Evolutionary conservation across 2,329 filamentous ascomycete species (phyloP).

Genomic region (Magnaporthiopsis incrustans): DNA sequence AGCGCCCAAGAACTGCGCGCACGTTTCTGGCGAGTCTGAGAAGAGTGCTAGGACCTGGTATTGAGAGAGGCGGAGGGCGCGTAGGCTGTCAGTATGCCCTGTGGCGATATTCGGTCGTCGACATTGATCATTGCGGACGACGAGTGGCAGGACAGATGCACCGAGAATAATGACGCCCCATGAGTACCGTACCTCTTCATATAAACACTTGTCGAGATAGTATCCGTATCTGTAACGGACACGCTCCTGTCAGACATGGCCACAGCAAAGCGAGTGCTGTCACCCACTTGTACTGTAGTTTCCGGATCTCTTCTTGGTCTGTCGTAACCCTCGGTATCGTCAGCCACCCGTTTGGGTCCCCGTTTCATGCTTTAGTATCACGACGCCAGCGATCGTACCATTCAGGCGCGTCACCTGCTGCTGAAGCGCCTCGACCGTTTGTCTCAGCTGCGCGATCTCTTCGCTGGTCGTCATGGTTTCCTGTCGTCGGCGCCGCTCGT

Average conservation of each 20-base stretch:
- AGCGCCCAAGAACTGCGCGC: constrained; percentile 47
- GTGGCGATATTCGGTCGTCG: too few species aligned
- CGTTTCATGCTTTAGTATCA: too few species aligned
- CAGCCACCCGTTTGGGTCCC: too few species aligned
- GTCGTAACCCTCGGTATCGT: background rate
- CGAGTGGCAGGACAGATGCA: too few species aligned
- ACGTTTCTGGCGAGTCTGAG: constrained; percentile 42
- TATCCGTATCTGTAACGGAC: constrained; percentile 35
- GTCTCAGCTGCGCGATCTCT: constrained; percentile 14
- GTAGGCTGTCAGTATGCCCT: background rate
- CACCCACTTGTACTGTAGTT: constrained; percentile 40
- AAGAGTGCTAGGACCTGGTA: constrained; percentile 38
- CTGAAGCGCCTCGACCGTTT: constrained; percentile 14
- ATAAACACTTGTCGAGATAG: constrained; percentile 51
- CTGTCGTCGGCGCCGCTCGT: background rate
- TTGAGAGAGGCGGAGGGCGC: background rate
- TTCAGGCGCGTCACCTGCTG: constrained; percentile 12
- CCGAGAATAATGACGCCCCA: too few species aligned
- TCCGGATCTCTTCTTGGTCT: constrained; percentile 47
- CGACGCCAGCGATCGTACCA: constrained; percentile 6
- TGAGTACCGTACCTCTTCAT: constrained; percentile 36
- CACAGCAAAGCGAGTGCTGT: too few species aligned
- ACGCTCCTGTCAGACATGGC: too few species aligned
- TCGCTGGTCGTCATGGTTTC: background rate
- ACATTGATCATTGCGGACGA: too few species aligned